These are phyloP conservation scores for Epichloe sibirici DNA, from an alignment of 2,329 filamentous ascomycete genomes.

Conservation along the genomic window DNA sequence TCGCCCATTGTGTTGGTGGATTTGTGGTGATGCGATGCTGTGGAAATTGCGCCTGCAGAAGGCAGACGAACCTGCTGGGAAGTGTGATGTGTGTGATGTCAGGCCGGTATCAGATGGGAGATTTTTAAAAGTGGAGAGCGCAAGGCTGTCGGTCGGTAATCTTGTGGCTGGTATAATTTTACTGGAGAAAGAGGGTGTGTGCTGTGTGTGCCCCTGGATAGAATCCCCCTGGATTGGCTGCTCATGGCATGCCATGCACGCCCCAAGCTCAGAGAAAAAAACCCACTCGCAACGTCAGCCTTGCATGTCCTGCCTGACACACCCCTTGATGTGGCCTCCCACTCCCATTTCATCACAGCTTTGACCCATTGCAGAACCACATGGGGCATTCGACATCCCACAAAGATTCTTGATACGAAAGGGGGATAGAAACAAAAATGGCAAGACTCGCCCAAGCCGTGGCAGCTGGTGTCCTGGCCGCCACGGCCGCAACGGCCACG, in stretches of 20 bases:
- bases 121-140: not conserved
- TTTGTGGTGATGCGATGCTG: not conserved
- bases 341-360: not conserved
- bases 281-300: constrained; percentile 11
- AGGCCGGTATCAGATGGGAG: not conserved
- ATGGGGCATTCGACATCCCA: not conserved
- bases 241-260: not conserved
- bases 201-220: too few relatives aligned
- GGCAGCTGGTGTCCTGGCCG: constrained; percentile 16
- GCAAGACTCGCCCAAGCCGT: constrained; percentile 20
- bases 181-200: too few relatives aligned
- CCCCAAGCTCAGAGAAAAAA: constrained; percentile 9
- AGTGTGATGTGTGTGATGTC: not conserved
- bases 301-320: constrained; percentile 7
- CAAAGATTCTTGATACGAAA: not conserved
- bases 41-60: not conserved
- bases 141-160: not conserved
- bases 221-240: not conserved
- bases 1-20: constrained; percentile 18
- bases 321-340: constrained; percentile 3
- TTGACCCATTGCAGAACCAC: not conserved
- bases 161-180: too few relatives aligned
- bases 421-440: constrained; percentile 12
- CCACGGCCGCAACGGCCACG: constrained; percentile 14
- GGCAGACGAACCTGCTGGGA: not conserved